Evolutionary conservation across 768 basidiomycete genomes (phyloP), one percentile per base, ranked within the genome.

Genomic region (Auricularia heimuer): DNA sequence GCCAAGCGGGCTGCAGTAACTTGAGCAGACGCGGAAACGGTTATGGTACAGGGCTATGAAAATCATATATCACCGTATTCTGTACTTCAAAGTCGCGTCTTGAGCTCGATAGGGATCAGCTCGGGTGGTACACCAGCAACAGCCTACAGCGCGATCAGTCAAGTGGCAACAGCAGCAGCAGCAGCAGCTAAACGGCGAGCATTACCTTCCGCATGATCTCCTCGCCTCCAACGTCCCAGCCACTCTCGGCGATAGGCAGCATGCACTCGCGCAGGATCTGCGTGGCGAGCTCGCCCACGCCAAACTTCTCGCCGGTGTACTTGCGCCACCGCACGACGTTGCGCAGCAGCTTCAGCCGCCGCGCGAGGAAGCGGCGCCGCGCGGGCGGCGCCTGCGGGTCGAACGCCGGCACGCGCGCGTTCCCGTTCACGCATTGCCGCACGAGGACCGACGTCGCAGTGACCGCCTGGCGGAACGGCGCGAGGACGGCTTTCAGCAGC

Each of bases 211-310:
- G 77, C 65, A 83, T 77, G 65, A 83, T 75, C 45, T 84, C 84
- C 73, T 87, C 82, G 2, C 92, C 92, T 11, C 94, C 93, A 44
- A 91, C 88, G 54, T 92, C 91, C 94, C 94, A 97, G 8, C 89
- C 89, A 64, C 80, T 82, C 66, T 85, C 81, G 4, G 92, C 87
- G 36, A 90, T 78, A 4, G 82, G 84, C 62, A 88, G 70, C 54
- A 94, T 80, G 67, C 81, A 81, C 21, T 81, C 77, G 24, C 82
- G 81, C 8, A 90, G 79, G 16, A 94, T 74, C 67, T 79, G 80
- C 14, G 75, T 79, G 24, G 83, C 79, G 56, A 90, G 75, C 61
- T 78, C 74, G 7, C 80, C 83, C n/a, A 85, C 70, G 6, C 83
- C 83, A 68, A 79, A 85, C 61, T 76, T 77, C 68, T 86, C 86